phyloP scores from a whole-genome alignment of 345 rosid species.

The Pelargonium nanum region DNA sequence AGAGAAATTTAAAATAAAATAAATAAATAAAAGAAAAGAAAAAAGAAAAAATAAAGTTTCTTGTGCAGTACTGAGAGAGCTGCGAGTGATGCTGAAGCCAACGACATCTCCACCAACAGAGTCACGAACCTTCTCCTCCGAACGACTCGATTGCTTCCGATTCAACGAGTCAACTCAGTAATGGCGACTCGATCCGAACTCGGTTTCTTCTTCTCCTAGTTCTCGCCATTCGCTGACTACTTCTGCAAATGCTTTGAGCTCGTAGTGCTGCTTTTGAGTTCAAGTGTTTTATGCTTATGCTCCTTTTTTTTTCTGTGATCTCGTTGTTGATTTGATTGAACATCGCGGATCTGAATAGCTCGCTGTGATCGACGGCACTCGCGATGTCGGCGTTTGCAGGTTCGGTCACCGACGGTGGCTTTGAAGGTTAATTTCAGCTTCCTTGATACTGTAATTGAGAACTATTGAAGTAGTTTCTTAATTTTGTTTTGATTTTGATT shows the following conservation, averaged over 20 bases:
- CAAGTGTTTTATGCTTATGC: constrained; percentile 10
- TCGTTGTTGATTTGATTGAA: constrained; percentile 25
- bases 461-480: not conserved
- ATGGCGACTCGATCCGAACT: constrained; percentile 40
- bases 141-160: constrained; percentile 10
- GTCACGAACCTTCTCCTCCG: constrained; percentile 10
- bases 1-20: not conserved
- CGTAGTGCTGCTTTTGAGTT: constrained; percentile 20
- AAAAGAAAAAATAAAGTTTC: no score
- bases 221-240: constrained; percentile 34
- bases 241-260: constrained; percentile 14
- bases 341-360: constrained; percentile 43
- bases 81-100: constrained; percentile 40
- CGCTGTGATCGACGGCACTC: constrained; percentile 25
- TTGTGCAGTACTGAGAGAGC: constrained; percentile 24
- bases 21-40: no score
- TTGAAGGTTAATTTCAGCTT: not conserved
- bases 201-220: constrained; percentile 16
- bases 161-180: constrained; percentile 20
- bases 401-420: constrained; percentile 27
- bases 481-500: not conserved
- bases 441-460: not conserved
- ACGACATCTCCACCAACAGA: constrained; percentile 42
- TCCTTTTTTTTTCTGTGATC: constrained; percentile 25
- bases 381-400: constrained; percentile 50